Base-by-base conservation (phyloP, 139 green algal species). In the Diplosphaera chodatii region DNA sequence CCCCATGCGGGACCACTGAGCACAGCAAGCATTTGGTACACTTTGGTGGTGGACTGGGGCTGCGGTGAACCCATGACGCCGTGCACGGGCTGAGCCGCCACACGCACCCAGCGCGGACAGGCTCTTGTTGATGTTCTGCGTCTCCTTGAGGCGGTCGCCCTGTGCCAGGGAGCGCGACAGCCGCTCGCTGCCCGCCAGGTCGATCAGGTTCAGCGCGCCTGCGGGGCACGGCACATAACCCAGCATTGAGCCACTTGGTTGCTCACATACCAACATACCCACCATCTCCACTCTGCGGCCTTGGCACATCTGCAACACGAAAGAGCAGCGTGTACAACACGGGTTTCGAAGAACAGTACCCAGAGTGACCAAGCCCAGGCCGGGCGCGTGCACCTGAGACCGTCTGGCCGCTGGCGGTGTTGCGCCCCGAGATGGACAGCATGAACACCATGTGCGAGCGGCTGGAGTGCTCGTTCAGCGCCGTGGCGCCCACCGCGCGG, bases 101-200 rank as follows among this genome's bases (percentile, higher is more conserved):
- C 22, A 48, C 55, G 1, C 79, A 71, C 91, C 90, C 20, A 96
- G 84, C 5, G 90, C 83, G 22, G 68, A 85, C 4, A 96, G 82
- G 64, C 76, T 88, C 72, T 84, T 91, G 85, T 96, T 96, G 85
- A 96, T 96, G 75, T 87, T 74, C 73, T 93, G 86, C 20, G 90
- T 89, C 82, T 96, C 91, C 62, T 90, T 81, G 32, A 96, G 74
- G 32, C 86, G 88, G 31, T 94, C 83, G 2, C 88, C 89, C 81
- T 74, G n/a, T 37, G 73, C 71, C 64, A 74, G 62, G 8, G 73
- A 87, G 70, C 76, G 82, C 48, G 41, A 67, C 63, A 77, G 40
- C 37, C 70, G 69, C 71, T 85, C 82, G 30, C 67, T 77, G 40
- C 82, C 82, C 55, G 79, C 79, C 67, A 91, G 72, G 59, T 84